Percentiles rank a stretch among this genome's conserved stretches.
These are phyloP conservation scores for Hirsutella minnesotensis DNA, from an alignment of 2,329 filamentous ascomycete species.

Conservation along the genomic window DNA sequence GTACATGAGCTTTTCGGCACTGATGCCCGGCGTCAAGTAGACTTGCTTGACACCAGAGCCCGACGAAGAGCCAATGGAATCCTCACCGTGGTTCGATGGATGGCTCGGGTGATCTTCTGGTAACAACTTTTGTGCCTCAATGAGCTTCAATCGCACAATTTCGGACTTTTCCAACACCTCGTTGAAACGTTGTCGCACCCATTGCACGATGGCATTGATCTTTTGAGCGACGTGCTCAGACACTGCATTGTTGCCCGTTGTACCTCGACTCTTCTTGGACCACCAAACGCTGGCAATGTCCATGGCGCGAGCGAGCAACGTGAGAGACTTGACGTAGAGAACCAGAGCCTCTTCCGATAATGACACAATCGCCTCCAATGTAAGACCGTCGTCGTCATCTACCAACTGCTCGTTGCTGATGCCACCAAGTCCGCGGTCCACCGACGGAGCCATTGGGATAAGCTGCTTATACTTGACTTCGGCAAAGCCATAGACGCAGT, in stretches of 20 bases:
- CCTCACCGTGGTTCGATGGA: slow-evolving; percentile 60
- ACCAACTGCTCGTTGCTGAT: slow-evolving; percentile 40
- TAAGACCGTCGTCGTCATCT: slow-evolving; percentile 62
- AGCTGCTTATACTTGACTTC: slow-evolving; percentile 98
- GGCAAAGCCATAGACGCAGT: slow-evolving; percentile 94
- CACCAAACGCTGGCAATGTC: slow-evolving; percentile 92
- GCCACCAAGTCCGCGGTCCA: slow-evolving; percentile 57
- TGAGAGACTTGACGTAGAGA: slow-evolving; percentile 87
- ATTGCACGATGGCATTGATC: slow-evolving; percentile 90
- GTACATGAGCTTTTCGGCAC: slow-evolving; percentile 95
- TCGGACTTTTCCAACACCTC: slow-evolving; percentile 95
- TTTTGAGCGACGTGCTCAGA: slow-evolving; percentile 48
- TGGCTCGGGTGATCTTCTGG: slow-evolving; percentile 79
- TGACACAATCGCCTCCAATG: slow-evolving; percentile 71
- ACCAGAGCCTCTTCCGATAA: slow-evolving; percentile 92
- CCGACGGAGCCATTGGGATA: slow-evolving; percentile 75
- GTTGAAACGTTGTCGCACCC: slow-evolving; percentile 89
- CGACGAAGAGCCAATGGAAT: slow-evolving; percentile 42
- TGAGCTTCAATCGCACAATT: slow-evolving; percentile 76
- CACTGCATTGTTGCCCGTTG: slow-evolving; percentile 29
- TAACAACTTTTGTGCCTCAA: slow-evolving; percentile 74
- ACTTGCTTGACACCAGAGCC: slow-evolving; percentile 67
- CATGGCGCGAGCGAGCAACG: slow-evolving; percentile 86
- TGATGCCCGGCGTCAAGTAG: slow-evolving; percentile 75
- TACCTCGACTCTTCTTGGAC: slow-evolving; percentile 62